These are phyloP conservation scores for Solanum corneliomulleri DNA, from an alignment of 257 asterid genomes.

Conservation along the genomic window DNA sequence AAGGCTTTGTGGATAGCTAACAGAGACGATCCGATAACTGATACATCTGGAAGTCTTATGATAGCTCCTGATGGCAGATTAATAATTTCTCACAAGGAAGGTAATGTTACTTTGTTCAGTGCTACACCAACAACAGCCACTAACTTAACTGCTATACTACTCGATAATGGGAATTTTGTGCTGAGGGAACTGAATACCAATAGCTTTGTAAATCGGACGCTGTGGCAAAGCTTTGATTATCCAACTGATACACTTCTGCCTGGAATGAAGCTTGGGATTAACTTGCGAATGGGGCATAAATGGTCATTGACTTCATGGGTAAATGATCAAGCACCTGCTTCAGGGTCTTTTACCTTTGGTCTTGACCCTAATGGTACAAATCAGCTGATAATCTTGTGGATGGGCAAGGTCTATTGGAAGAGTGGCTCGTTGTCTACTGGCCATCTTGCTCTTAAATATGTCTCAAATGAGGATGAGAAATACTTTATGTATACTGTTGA, in stretches of 20 bases:
- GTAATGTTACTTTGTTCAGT: neutral
- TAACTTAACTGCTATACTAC: slow-evolving; percentile 8
- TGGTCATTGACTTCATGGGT: slow-evolving; percentile 19
- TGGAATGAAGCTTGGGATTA: slow-evolving; percentile 21
- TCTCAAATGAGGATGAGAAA: neutral
- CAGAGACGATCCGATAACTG: slow-evolving; percentile 7
- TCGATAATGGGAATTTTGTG: slow-evolving; percentile 14
- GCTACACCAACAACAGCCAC: neutral
- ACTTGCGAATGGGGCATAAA: slow-evolving; percentile 11
- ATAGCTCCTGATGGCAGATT: slow-evolving; percentile 7
- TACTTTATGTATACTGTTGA: neutral
- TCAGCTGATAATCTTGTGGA: slow-evolving; percentile 12
- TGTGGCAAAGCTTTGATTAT: slow-evolving; percentile 24
- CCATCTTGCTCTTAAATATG: neutral
- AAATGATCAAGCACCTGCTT: slow-evolving; percentile 3
- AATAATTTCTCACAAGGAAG: slow-evolving; percentile 1
- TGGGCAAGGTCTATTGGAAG: neutral
- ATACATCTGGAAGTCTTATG: slow-evolving; percentile 8
- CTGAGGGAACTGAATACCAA: neutral
- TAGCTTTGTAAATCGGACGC: neutral
- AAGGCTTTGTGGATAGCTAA: slow-evolving; percentile 22
- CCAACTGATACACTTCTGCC: slow-evolving; percentile 16
- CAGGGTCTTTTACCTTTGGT: slow-evolving; percentile 14
- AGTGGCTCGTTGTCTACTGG: neutral
- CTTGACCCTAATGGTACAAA: neutral